phyloP scores from a whole-genome alignment of 2,329 filamentous ascomycete species.

The Pseudohalonectria lignicola region DNA sequence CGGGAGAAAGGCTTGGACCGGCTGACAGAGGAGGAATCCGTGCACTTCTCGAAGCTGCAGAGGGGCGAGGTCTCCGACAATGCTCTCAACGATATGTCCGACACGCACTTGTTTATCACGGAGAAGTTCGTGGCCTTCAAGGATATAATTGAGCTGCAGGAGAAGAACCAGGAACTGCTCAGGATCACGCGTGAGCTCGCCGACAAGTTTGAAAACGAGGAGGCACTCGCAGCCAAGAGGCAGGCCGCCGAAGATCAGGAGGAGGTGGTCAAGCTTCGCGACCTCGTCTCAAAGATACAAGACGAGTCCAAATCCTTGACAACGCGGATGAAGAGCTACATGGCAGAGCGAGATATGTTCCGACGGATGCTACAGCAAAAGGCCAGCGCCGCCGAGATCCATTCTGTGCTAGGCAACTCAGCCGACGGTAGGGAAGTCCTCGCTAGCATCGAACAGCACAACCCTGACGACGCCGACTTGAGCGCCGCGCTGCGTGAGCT shows the following conservation, averaged over 20 bases:
- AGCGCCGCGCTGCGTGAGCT: conserved; percentile 74
- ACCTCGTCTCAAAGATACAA: conserved; percentile 36
- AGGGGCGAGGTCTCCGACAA: conserved; percentile 64
- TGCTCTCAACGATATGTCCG: conserved; percentile 62
- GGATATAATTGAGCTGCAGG: conserved; percentile 71
- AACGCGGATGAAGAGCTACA: conserved; percentile 81
- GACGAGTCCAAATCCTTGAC: conserved; percentile 79
- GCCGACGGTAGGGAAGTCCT: conserved; percentile 49
- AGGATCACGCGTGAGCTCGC: conserved; percentile 75
- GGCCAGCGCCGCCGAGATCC: conserved; percentile 47
- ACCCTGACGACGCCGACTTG: conserved; percentile 57
- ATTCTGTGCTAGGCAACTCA: conserved; percentile 62
- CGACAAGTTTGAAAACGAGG: conserved; percentile 82
- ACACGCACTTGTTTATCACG: conserved; percentile 82
- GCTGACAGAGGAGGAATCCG: conserved; percentile 59
- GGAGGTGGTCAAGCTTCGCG: conserved; percentile 50
- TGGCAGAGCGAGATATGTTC: conserved; percentile 96
- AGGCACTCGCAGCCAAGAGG: conserved; percentile 58
- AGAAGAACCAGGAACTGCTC: conserved; percentile 77
- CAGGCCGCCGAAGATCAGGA: conserved; percentile 55
- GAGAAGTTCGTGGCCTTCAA: conserved; percentile 85
- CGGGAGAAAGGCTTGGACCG: conserved; percentile 68
- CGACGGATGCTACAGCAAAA: conserved; percentile 79
- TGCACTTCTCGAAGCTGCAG: conserved; percentile 67
- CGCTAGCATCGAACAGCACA: conserved; percentile 47